These are phyloP conservation scores for Zalaria sp. DNA, from an alignment of 2,329 filamentous ascomycete genomes.

Conservation along the genomic window DNA sequence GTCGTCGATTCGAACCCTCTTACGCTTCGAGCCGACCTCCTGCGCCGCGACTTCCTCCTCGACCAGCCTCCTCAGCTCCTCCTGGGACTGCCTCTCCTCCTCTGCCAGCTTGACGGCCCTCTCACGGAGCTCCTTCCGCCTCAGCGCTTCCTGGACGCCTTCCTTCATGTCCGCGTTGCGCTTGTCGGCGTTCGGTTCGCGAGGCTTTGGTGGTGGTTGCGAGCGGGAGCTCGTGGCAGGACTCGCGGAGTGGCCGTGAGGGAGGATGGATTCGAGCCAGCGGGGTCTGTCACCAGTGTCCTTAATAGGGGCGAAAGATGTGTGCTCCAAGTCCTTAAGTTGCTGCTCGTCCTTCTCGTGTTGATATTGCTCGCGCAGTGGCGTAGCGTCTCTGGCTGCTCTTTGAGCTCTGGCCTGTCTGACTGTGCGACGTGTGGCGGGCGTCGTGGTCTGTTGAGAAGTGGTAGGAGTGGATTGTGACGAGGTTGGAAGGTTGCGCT, in stretches of 20 bases:
- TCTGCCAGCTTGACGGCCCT: conserved; percentile 3
- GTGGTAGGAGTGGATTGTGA: neutral
- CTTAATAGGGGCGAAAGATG: neutral
- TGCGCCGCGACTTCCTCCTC: neutral
- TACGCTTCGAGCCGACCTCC: conserved; percentile 6
- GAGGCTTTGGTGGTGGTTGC: conserved; percentile 1
- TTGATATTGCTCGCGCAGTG: too few relatives aligned
- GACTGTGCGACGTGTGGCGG: neutral
- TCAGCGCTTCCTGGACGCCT: neutral
- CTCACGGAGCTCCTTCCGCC: conserved; percentile 4
- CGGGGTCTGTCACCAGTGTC: too few relatives aligned
- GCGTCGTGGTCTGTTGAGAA: neutral
- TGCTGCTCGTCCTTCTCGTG: too few relatives aligned
- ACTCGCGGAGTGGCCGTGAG: neutral
- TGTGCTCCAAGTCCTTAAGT: neutral
- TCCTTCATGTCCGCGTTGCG: conserved; percentile 1
- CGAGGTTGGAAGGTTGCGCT: neutral
- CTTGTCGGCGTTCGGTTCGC: conserved; percentile 3
- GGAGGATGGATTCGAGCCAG: neutral
- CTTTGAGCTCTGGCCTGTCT: neutral
- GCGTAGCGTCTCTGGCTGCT: too few relatives aligned
- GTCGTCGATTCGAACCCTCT: conserved; percentile 7
- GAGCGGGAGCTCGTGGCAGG: neutral
- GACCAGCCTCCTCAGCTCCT: neutral
- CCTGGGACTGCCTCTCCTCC: neutral